Evolutionary conservation across 2,329 filamentous ascomycete species (phyloP).

Genomic region (Paraconiothyrium sp.): DNA sequence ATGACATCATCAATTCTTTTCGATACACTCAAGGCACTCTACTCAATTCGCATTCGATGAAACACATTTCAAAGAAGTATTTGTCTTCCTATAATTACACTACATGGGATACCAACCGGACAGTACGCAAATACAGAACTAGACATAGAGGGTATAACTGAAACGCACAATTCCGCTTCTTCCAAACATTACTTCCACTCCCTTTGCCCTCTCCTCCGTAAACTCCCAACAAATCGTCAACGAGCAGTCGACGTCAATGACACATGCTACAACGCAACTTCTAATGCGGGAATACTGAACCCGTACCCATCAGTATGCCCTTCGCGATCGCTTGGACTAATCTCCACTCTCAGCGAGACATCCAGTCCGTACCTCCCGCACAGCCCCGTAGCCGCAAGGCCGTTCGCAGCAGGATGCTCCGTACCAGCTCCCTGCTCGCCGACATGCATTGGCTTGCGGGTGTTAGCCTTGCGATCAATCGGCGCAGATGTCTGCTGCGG

Average conservation of each 20-base stretch:
- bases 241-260: background rate
- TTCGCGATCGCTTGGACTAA: conserved; percentile 53
- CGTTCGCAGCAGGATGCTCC: conserved; percentile 73
- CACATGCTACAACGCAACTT: conserved; percentile 24
- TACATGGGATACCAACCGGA: background rate
- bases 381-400: conserved; percentile 53
- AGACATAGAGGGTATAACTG: conserved; percentile 7
- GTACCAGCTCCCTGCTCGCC: conserved; percentile 85
- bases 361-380: conserved; percentile 58
- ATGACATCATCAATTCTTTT: no score
- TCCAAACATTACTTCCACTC: background rate
- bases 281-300: conserved; percentile 58
- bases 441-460: conserved; percentile 73
- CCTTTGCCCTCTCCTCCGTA: background rate
- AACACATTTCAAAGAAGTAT: background rate
- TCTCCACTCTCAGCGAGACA: conserved; percentile 60
- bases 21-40: background rate
- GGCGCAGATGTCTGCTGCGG: conserved; percentile 35
- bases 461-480: conserved; percentile 61
- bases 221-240: no score
- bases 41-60: background rate
- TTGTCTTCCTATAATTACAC: conserved; percentile 1
- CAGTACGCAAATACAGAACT: background rate
- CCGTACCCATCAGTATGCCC: conserved; percentile 61
- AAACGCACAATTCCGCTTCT: background rate